A percentile compares a stretch with the other conserved stretches of the same genome.
Evolutionary conservation across 129 eudicot species (phyloP).

Genomic region (Oenanthe sinensis): DNA sequence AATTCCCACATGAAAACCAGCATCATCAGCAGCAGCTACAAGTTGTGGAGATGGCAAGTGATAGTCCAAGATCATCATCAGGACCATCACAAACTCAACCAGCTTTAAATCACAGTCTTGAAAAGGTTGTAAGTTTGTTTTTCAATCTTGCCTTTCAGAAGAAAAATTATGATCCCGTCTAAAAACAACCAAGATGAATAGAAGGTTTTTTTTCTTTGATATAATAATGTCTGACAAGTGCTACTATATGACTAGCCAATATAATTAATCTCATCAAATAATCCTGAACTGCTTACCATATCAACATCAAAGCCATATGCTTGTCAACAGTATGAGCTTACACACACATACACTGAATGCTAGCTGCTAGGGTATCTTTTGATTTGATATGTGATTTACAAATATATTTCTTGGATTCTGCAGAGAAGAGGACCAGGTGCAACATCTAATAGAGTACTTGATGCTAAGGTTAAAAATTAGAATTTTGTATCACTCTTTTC

Average conservation of each 20-base stretch:
- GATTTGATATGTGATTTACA: not conserved
- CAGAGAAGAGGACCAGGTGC: conserved; percentile 79
- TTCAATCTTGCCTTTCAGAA: not conserved
- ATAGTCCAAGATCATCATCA: conserved; percentile 45
- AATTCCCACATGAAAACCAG: conserved; percentile 24
- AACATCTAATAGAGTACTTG: conserved; percentile 58
- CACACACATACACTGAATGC: not conserved
- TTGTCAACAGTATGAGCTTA: not conserved
- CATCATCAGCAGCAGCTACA: not conserved
- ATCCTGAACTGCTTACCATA: not conserved
- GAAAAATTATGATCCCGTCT: conserved; percentile 7
- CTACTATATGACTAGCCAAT: not conserved
- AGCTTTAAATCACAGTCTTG: conserved; percentile 38
- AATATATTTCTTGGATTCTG: conserved; percentile 20
- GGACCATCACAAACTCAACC: conserved; percentile 54
- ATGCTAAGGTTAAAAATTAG: conserved; percentile 57
- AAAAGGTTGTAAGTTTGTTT: conserved; percentile 42
- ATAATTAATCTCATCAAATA: not conserved
- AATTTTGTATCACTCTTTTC: not conserved
- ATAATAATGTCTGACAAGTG: conserved; percentile 34
- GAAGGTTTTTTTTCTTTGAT: conserved; percentile 22
- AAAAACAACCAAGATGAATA: conserved; percentile 25
- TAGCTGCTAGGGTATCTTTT: not conserved
- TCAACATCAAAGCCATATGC: not conserved
- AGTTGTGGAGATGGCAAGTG: conserved; percentile 43